A percentile compares a stretch with the other conserved stretches of the same genome.
Evolutionary conservation across 106 monocot species (phyloP).

Genomic region (Agapanthus africanus): DNA sequence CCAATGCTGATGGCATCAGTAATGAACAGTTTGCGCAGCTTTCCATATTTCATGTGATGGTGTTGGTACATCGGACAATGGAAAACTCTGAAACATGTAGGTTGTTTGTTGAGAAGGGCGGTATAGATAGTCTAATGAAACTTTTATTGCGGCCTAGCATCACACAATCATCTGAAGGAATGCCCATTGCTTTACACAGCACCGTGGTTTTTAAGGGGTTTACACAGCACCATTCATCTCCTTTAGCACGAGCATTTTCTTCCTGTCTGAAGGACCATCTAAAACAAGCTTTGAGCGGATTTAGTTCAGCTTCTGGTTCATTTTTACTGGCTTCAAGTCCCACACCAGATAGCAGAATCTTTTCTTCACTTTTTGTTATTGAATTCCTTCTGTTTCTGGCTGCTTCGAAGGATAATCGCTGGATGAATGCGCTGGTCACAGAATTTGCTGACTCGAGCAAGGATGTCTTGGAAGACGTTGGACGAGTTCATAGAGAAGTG

Average conservation of each 20-base stretch:
- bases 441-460: conserved; percentile 90
- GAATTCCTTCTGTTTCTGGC: conserved; percentile 96
- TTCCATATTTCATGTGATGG: conserved; percentile 92
- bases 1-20: conserved; percentile 50
- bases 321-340: conserved; percentile 30
- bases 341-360: conserved; percentile 34
- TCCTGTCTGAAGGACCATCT: conserved; percentile 70
- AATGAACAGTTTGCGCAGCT: conserved; percentile 84
- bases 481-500: conserved; percentile 76
- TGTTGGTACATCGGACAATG: conserved; percentile 84
- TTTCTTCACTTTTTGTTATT: conserved; percentile 90
- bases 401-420: conserved; percentile 90
- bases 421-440: conserved; percentile 77
- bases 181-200: conserved; percentile 95
- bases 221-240: conserved; percentile 86
- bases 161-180: conserved; percentile 92
- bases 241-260: conserved; percentile 79
- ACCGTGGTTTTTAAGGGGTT: conserved; percentile 99
- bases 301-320: conserved; percentile 39
- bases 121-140: conserved; percentile 66
- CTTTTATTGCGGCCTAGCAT: conserved; percentile 85
- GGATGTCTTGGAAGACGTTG: conserved; percentile 88
- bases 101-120: conserved; percentile 93
- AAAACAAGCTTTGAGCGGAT: conserved; percentile 56
- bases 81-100: conserved; percentile 96